Evolutionary conservation across 1,284 basidiomycete species (phyloP).

Genomic region (Leucoagaricus sp.): DNA sequence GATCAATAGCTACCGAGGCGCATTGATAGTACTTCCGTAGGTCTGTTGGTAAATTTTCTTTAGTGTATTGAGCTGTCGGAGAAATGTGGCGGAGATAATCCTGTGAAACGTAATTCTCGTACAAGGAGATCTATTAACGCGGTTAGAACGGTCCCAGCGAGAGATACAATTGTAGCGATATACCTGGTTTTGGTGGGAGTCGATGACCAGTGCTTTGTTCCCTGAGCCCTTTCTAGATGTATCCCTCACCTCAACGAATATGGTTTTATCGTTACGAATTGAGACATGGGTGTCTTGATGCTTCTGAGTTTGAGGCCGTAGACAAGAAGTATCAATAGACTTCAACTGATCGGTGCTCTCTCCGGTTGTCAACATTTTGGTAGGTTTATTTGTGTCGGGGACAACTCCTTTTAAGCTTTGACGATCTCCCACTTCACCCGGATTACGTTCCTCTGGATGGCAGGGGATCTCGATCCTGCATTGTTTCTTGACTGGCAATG

Average conservation of each 20-base stretch:
- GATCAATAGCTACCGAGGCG: conserved; percentile 42
- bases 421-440: not conserved
- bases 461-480: not conserved
- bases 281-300: not conserved
- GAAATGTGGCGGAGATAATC: conserved; percentile 45
- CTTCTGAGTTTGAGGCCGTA: conserved; percentile 8
- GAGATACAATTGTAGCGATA: not conserved
- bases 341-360: not conserved
- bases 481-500: not conserved
- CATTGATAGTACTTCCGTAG: conserved; percentile 51
- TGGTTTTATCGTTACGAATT: conserved; percentile 4
- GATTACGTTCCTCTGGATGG: not conserved
- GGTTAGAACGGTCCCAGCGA: not conserved
- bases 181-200: conserved; percentile 25
- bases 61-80: conserved; percentile 35
- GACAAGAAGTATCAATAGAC: conserved; percentile 1
- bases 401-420: not conserved
- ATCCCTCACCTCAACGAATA: conserved; percentile 9
- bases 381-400: not conserved
- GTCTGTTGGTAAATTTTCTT: conserved; percentile 37
- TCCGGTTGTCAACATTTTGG: not conserved
- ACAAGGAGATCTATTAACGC: conserved; percentile 5
- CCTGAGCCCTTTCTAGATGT: not conserved
- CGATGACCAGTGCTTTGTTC: conserved; percentile 2
- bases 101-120: not conserved